A percentile compares a stretch with the other conserved stretches of the same genome.
These are phyloP conservation scores for Berkeleyomyces rouxiae DNA, from an alignment of 2,329 filamentous ascomycete genomes.

Conservation along the genomic window DNA sequence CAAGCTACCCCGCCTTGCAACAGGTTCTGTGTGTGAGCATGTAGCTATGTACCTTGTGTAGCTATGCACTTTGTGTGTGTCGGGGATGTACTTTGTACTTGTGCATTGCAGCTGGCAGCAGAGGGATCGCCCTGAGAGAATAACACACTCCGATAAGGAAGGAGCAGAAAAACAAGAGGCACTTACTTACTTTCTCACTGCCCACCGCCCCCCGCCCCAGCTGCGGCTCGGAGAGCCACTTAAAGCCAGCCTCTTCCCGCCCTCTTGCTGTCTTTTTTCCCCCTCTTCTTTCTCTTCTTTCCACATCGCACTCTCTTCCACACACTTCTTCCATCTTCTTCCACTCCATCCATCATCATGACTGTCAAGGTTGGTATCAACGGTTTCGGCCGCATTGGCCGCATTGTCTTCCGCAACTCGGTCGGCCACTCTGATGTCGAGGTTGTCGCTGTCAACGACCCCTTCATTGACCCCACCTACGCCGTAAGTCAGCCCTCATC, in stretches of 20 bases:
- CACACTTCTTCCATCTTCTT: background rate
- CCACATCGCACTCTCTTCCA: background rate
- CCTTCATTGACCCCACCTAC: slow-evolving; percentile 96
- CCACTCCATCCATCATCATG: slow-evolving; percentile 21
- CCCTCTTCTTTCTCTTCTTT: background rate
- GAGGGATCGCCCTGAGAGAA: background rate
- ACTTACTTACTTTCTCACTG: too few relatives aligned
- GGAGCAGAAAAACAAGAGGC: background rate
- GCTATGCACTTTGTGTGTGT: too few relatives aligned
- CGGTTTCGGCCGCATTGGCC: slow-evolving; percentile 98
- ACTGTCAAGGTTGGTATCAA: slow-evolving; percentile 83
- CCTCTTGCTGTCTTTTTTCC: slow-evolving; percentile 2
- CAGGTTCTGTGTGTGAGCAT: too few relatives aligned
- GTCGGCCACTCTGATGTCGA: slow-evolving; percentile 78
- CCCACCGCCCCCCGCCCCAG: too few relatives aligned
- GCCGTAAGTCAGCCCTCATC: slow-evolving; percentile 51
- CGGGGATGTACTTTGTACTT: too few relatives aligned
- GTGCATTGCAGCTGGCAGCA: background rate
- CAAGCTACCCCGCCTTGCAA: slow-evolving; percentile 3
- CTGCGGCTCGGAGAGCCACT: background rate
- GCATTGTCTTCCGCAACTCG: slow-evolving; percentile 98
- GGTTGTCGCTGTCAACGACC: slow-evolving; percentile 95
- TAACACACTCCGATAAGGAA: background rate
- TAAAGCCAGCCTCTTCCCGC: slow-evolving; percentile 3
- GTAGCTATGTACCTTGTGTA: too few relatives aligned